Conservation (phyloP, 352 stramenopile genomes). For the Pythium phragmiticola region DNA sequence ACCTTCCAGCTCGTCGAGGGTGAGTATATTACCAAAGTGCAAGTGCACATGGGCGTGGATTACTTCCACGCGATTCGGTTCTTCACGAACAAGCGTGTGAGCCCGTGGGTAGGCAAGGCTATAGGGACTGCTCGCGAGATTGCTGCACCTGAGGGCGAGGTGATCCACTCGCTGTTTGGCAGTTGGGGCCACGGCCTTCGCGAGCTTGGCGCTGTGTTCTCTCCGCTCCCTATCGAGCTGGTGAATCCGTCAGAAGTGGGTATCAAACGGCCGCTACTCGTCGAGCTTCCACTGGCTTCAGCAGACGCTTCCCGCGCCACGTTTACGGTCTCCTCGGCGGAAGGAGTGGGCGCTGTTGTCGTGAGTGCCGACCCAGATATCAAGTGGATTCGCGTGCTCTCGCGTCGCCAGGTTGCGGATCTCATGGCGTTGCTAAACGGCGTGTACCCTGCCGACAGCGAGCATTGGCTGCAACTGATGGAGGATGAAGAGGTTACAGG, state of each 20-base stretch:
- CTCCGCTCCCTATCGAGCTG: not conserved
- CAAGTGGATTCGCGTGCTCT: conserved; percentile 19
- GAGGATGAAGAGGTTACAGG: not conserved
- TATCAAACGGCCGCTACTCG: not conserved
- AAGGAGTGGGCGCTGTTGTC: conserved; percentile 3
- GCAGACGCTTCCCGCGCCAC: not conserved
- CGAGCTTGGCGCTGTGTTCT: conserved; percentile 8
- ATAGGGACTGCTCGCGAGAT: not conserved
- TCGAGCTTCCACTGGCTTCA: not conserved
- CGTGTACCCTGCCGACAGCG: conserved; percentile 3
- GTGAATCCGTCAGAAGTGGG: not conserved
- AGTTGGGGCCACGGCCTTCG: conserved; percentile 5
- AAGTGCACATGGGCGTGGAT: not conserved
- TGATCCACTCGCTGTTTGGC: conserved; percentile 13
- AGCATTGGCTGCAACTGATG: conserved; percentile 17
- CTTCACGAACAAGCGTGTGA: conserved; percentile 19
- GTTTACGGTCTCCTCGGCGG: not conserved
- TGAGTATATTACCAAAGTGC: conserved; percentile 6
- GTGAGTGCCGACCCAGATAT: conserved; percentile 3
- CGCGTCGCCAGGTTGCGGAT: not conserved
- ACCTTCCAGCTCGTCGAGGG: conserved; percentile 19
- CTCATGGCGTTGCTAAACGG: conserved; percentile 5
- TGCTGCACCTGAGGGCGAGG: not conserved
- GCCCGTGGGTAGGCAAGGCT: conserved; percentile 11
- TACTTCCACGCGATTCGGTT: conserved; percentile 19